A percentile compares a stretch with the other conserved stretches of the same genome.
These are phyloP conservation scores for Magnusiomyces paraingens DNA, from an alignment of 1,139 yeast species.

Conservation along the genomic window DNA sequence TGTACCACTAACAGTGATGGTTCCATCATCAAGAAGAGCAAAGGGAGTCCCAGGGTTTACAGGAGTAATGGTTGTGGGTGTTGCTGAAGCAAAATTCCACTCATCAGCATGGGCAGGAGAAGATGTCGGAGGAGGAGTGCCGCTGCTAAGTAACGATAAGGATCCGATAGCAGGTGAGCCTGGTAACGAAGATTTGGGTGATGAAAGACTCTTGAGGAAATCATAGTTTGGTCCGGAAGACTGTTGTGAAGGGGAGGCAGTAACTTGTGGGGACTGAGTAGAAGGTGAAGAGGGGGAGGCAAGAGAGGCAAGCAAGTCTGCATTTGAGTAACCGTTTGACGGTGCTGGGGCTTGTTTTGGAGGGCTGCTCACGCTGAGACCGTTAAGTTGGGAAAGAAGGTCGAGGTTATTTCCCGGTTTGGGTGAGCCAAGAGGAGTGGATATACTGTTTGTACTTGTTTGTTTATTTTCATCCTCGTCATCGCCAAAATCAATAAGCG, in stretches of 20 bases:
- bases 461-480: conserved; percentile 30
- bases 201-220: neutral
- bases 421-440: conserved; percentile 12
- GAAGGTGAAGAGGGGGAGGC: neutral
- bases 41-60: neutral
- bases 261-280: neutral
- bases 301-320: neutral
- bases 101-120: neutral
- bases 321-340: neutral
- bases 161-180: neutral
- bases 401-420: conserved; percentile 44
- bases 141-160: neutral
- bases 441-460: neutral
- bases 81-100: conserved; percentile 8
- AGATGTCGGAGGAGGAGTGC: neutral
- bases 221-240: neutral
- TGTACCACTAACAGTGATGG: conserved; percentile 2
- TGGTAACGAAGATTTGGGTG: neutral
- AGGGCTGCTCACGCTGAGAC: conserved; percentile 43
- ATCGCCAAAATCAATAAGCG: conserved; percentile 77
- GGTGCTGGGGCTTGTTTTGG: conserved; percentile 15
- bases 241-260: conserved; percentile 9
- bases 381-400: conserved; percentile 63
- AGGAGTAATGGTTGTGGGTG: conserved; percentile 1
- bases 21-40: neutral